These are phyloP conservation scores for Pseudozyma hubeiensis DNA, from an alignment of 1,284 basidiomycete species.

Conservation along the genomic window DNA sequence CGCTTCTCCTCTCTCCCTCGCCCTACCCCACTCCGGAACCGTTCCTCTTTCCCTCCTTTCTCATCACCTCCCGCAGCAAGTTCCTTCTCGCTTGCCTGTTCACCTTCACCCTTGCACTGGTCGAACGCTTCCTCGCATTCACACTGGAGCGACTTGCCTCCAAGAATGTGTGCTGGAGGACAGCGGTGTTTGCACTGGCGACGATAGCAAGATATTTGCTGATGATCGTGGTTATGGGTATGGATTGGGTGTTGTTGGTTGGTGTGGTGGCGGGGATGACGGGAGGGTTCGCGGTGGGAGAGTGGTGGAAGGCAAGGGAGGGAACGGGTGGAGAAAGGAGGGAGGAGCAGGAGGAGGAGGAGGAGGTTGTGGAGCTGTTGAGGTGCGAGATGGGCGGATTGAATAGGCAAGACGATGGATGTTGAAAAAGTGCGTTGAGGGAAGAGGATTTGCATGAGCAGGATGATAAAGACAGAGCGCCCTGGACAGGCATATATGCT, in stretches of 20 bases:
- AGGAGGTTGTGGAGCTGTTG: not conserved
- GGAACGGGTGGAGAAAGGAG: not conserved
- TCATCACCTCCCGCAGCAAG: slow-evolving; percentile 19
- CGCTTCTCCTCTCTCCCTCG: slow-evolving; percentile 22
- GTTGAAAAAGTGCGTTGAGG: too few relatives aligned
- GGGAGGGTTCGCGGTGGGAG: slow-evolving; percentile 13
- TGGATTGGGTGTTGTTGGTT: slow-evolving; percentile 45
- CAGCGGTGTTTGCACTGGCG: slow-evolving; percentile 14
- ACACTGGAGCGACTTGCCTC: not conserved
- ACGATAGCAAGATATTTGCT: slow-evolving; percentile 32
- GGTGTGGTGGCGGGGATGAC: slow-evolving; percentile 15
- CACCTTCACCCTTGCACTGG: slow-evolving; percentile 11
- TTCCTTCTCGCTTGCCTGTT: slow-evolving; percentile 22
- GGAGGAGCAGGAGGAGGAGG: slow-evolving; percentile 1
- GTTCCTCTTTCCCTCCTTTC: slow-evolving; percentile 36
- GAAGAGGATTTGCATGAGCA: too few relatives aligned
- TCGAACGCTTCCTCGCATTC: slow-evolving; percentile 14
- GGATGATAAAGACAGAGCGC: too few relatives aligned
- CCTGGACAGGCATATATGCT: too few relatives aligned
- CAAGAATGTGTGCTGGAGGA: not conserved
- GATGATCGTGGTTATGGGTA: slow-evolving; percentile 49
- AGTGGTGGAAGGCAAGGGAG: not conserved
- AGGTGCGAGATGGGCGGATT: too few relatives aligned
- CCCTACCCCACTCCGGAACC: slow-evolving; percentile 10
- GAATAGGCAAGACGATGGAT: too few relatives aligned